phyloP scores from a whole-genome alignment of 768 basidiomycete species.

The Podaxis sp. region DNA sequence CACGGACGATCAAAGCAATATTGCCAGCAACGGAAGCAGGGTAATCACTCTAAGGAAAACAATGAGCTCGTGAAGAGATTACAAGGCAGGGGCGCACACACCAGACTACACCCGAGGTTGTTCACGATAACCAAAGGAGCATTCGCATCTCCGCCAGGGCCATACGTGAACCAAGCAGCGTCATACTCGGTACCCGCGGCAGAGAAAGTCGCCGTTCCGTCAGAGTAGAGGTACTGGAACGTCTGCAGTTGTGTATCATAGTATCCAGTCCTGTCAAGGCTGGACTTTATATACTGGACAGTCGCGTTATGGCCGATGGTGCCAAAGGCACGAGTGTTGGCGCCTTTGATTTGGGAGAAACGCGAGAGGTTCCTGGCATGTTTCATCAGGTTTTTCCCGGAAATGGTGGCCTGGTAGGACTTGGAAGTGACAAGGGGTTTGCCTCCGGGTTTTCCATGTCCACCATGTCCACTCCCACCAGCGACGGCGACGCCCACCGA shows the following conservation, averaged over 20 bases:
- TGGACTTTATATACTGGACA: conserved; percentile 26
- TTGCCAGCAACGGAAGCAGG: conserved; percentile 23
- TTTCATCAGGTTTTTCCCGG: conserved; percentile 21
- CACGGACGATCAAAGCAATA: conserved; percentile 28
- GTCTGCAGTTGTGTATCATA: conserved; percentile 28
- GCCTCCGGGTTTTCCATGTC: background rate
- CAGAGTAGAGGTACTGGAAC: conserved; percentile 27
- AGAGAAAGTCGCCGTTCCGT: conserved; percentile 21
- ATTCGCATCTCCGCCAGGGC: conserved; percentile 22
- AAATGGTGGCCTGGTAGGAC: conserved; percentile 15
- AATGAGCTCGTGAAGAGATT: background rate
- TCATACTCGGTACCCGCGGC: conserved; percentile 16
- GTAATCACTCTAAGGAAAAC: conserved; percentile 20
- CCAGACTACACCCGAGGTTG: conserved; percentile 25
- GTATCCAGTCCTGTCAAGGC: conserved; percentile 25
- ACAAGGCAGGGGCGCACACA: conserved; percentile 11
- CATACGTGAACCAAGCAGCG: conserved; percentile 24
- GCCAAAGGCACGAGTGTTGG: conserved; percentile 27
- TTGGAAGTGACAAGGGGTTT: conserved; percentile 16
- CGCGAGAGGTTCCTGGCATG: conserved; percentile 27
- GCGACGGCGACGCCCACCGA: conserved; percentile 4
- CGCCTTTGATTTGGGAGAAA: conserved; percentile 24
- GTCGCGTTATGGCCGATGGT: conserved; percentile 29
- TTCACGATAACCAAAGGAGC: conserved; percentile 24
- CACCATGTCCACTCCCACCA: background rate